These are phyloP conservation scores for Tetrapisispora phaffii DNA, from an alignment of 805 yeast genomes.

Conservation along the genomic window DNA sequence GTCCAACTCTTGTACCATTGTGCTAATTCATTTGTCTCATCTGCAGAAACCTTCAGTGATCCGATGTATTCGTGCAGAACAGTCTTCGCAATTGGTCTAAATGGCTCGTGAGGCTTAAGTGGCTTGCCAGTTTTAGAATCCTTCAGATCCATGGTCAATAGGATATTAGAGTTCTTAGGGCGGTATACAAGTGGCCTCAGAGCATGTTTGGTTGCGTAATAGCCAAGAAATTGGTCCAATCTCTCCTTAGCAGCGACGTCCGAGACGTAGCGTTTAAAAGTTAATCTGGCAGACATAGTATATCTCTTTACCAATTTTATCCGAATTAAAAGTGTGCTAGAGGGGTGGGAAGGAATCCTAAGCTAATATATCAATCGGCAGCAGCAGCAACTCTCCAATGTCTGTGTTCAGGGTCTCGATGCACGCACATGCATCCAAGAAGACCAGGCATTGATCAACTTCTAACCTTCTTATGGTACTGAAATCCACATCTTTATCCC, in stretches of 20 bases:
- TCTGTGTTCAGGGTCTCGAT: no score
- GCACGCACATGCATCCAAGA: no score
- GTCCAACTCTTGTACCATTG: slow-evolving; percentile 23
- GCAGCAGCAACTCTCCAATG: no score
- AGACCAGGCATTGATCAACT: no score
- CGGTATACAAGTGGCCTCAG: slow-evolving; percentile 34
- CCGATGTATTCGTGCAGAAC: slow-evolving; percentile 21
- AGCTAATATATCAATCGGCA: no score
- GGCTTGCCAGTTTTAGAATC: slow-evolving; percentile 29
- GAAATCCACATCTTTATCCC: no score
- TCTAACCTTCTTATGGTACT: no score
- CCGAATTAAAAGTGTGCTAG: no score
- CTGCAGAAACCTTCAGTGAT: slow-evolving; percentile 6
- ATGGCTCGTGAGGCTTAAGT: slow-evolving; percentile 28
- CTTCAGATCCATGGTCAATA: slow-evolving; percentile 33
- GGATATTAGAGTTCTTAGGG: slow-evolving; percentile 31
- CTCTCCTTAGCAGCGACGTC: slow-evolving; percentile 15
- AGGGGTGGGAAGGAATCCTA: no score
- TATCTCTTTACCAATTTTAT: no score
- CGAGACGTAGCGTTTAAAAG: background rate
- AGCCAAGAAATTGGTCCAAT: slow-evolving; percentile 28
- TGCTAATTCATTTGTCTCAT: slow-evolving; percentile 13
- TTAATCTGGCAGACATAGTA: background rate
- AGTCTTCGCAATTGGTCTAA: slow-evolving; percentile 22
- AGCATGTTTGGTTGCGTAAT: slow-evolving; percentile 27